Evolutionary conservation across 2,329 filamentous ascomycete species (phyloP).

Genomic region (Aspergillus ustus): DNA sequence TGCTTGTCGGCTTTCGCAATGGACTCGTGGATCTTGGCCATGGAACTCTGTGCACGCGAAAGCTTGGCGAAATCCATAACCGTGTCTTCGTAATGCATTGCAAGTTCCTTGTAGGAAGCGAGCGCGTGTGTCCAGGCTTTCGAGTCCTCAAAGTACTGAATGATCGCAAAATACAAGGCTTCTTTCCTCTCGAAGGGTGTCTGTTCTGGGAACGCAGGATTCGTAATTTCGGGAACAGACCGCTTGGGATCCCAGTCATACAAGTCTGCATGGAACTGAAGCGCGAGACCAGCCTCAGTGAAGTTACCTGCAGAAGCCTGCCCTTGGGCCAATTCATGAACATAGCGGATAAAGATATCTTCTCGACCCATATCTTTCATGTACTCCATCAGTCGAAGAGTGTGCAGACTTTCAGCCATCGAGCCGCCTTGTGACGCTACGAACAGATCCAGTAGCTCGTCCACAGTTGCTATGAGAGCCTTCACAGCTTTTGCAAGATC

Average conservation of each 20-base stretch:
- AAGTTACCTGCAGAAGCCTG: conserved; percentile 77
- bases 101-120: conserved; percentile 85
- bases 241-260: conserved; percentile 86
- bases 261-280: conserved; percentile 87
- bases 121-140: conserved; percentile 90
- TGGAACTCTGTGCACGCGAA: conserved; percentile 84
- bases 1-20: conserved; percentile 80
- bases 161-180: conserved; percentile 89
- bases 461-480: conserved; percentile 79
- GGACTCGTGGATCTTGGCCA: conserved; percentile 88
- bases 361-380: conserved; percentile 95
- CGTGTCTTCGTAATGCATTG: conserved; percentile 87
- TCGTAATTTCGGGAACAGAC: conserved; percentile 67
- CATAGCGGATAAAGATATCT: conserved; percentile 94
- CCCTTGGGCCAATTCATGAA: conserved; percentile 83
- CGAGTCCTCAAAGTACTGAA: conserved; percentile 93
- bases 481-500: conserved; percentile 76
- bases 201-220: conserved; percentile 80
- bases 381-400: conserved; percentile 91
- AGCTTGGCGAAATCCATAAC: conserved; percentile 91
- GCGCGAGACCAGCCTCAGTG: conserved; percentile 84
- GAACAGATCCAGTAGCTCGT: conserved; percentile 88
- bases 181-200: conserved; percentile 92
- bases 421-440: conserved; percentile 83
- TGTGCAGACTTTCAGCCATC: conserved; percentile 81